These are phyloP conservation scores for Fusarium hostae DNA, from an alignment of 2,329 filamentous ascomycete genomes.

Conservation along the genomic window DNA sequence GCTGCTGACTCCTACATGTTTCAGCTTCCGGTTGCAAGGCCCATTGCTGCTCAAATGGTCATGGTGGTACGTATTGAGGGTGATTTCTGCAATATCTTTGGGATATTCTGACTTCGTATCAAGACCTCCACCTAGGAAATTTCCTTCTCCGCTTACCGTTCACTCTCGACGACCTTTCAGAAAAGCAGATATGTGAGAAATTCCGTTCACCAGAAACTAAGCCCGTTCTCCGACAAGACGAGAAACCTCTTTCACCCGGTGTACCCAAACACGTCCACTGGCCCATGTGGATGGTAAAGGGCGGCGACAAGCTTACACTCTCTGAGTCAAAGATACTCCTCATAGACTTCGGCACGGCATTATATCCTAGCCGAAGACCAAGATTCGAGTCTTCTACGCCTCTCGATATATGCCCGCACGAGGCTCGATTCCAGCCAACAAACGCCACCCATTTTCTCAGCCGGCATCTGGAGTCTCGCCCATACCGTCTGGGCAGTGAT, in stretches of 20 bases:
- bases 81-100: neutral
- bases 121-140: slow-evolving; percentile 51
- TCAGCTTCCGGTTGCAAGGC: slow-evolving; percentile 43
- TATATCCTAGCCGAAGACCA: slow-evolving; percentile 38
- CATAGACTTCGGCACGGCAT: slow-evolving; percentile 51
- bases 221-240: slow-evolving; percentile 29
- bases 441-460: slow-evolving; percentile 47
- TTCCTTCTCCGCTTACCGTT: slow-evolving; percentile 45
- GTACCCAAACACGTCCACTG: slow-evolving; percentile 46
- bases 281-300: slow-evolving; percentile 49
- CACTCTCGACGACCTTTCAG: slow-evolving; percentile 35
- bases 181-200: slow-evolving; percentile 39
- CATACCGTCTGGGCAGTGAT: slow-evolving; percentile 52
- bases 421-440: slow-evolving; percentile 49
- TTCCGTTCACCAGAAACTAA: slow-evolving; percentile 38
- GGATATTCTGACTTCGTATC: neutral
- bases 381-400: slow-evolving; percentile 46
- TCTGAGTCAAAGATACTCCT: slow-evolving; percentile 35
- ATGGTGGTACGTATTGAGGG: slow-evolving; percentile 39
- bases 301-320: slow-evolving; percentile 45
- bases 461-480: slow-evolving; percentile 55
- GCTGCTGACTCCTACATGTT: slow-evolving; percentile 26
- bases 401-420: slow-evolving; percentile 46
- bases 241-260: slow-evolving; percentile 26
- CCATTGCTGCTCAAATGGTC: slow-evolving; percentile 43